Conservation (phyloP, 495 filamentous ascomycete species). For the Neurospora sublineolata region DNA sequence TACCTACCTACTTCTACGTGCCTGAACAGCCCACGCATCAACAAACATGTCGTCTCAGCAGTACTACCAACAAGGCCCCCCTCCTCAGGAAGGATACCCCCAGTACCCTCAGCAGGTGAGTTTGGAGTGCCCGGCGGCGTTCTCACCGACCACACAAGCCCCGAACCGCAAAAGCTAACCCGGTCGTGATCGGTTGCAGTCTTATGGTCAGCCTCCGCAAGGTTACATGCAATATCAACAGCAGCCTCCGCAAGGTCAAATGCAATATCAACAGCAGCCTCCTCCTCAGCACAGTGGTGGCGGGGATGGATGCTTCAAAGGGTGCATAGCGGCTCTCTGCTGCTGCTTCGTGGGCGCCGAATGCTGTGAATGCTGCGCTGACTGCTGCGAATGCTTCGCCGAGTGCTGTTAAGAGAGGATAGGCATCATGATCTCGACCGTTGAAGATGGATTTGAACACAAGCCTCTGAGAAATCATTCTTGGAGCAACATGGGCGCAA, state of each 20-base stretch:
- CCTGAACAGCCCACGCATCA: background rate
- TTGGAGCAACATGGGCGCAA: background rate
- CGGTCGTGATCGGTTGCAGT: conserved; percentile 3
- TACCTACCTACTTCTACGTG: background rate
- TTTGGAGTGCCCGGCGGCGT: background rate
- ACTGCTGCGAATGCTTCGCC: conserved; percentile 54
- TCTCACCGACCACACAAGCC: background rate
- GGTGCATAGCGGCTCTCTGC: conserved; percentile 58
- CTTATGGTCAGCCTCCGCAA: conserved; percentile 11
- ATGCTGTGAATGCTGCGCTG: conserved; percentile 66
- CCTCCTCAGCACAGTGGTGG: conserved; percentile 38
- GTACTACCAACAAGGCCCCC: conserved; percentile 22
- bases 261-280: conserved; percentile 50
- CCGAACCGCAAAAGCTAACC: background rate
- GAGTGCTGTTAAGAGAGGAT: conserved; percentile 33
- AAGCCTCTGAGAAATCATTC: background rate
- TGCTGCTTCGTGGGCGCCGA: conserved; percentile 73
- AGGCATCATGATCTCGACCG: background rate
- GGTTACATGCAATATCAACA: conserved; percentile 45
- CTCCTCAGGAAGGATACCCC: conserved; percentile 12
- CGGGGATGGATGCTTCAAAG: conserved; percentile 49
- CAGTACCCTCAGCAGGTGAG: conserved; percentile 22
- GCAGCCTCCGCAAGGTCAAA: conserved; percentile 20
- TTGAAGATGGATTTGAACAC: background rate
- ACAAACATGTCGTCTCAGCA: conserved; percentile 21